Evolutionary conservation across 352 stramenopile species (phyloP), one percentile per base, ranked within the genome.

Genomic region (Aphanomyces invadans): DNA sequence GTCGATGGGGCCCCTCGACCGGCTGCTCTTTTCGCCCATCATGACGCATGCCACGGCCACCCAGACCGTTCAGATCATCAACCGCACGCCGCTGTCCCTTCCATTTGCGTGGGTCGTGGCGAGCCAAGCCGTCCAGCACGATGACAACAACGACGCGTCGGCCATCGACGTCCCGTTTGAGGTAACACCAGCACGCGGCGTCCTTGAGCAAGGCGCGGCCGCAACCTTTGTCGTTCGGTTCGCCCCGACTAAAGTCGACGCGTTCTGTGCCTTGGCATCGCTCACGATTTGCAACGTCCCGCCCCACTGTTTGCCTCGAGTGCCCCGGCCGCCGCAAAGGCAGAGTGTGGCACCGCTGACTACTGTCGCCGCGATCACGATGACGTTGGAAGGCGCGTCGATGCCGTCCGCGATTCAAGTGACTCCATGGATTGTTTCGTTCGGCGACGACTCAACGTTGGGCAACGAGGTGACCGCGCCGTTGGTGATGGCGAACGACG

Each of bases 41-140:
- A 64, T 81, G 2, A 72, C 87, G 1, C 65, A 78, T 28, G 52
- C 74, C 0, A 46, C 53, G 0, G 61, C 64, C 2, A 54, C 53
- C 15, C 80, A 91, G 60, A 71, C 63, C 3, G 71, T 93, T 29
- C 69, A 74, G 0, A 68, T 93, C 19, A 52, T 66, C 3, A 93
- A 93, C 60, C 72, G 86, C 3, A 91, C 84, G 36, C 84, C 79
- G 11, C 70, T 93, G 26, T 76, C 79, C 9, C 62, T 93, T 2
- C 61, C 69, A 11, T 93, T 79, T 55, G 67, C 69, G 17, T 93
- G 84, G 84, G 68, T 65, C 31, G 68, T 91, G 0, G 63, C 71
- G 23, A 19, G 4, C 36, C 9, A 17, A 49, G n/a, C 19, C 29
- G 39, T n/a, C n/a, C n/a, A n/a, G n/a, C n/a, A n/a, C n/a, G n/a